phyloP scores from a whole-genome alignment of 768 basidiomycete genomes.

The Phanerochaete carnosa region DNA sequence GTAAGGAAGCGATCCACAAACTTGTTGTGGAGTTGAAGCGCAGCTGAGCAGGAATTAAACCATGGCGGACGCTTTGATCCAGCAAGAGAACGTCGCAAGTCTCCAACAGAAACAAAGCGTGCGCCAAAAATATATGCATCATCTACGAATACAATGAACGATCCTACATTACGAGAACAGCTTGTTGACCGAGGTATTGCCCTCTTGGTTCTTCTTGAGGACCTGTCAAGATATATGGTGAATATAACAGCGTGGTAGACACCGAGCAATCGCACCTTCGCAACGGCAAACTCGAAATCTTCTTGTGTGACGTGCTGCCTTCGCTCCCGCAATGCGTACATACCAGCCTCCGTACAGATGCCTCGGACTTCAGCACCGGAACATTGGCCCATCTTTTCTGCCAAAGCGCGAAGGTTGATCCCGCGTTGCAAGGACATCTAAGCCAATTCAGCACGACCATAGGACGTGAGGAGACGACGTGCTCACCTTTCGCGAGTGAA shows the following conservation, averaged over 20 bases:
- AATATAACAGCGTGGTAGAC: neutral
- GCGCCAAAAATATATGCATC: neutral
- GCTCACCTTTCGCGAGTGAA: conserved; percentile 88
- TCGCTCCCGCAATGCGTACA: conserved; percentile 95
- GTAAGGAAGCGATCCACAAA: neutral
- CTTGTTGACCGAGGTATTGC: conserved; percentile 92
- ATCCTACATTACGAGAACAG: conserved; percentile 66
- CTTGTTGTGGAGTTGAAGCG: neutral
- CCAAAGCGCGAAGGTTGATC: conserved; percentile 92
- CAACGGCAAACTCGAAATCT: conserved; percentile 98
- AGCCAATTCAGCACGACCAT: neutral
- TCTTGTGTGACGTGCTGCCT: conserved; percentile 98
- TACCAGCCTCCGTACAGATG: conserved; percentile 98
- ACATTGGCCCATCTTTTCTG: conserved; percentile 99
- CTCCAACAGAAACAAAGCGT: neutral
- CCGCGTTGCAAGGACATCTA: conserved; percentile 98
- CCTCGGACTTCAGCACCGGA: conserved; percentile 97
- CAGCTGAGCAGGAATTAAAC: too few species aligned
- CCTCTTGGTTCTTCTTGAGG: conserved; percentile 95
- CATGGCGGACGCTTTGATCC: conserved; percentile 2
- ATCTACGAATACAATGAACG: neutral
- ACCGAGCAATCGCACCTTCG: conserved; percentile 57
- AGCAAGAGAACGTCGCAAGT: neutral
- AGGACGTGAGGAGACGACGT: neutral
- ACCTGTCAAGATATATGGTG: conserved; percentile 39